phyloP scores from a whole-genome alignment of 2,329 filamentous ascomycete genomes.

The Aureobasidium sp. region DNA sequence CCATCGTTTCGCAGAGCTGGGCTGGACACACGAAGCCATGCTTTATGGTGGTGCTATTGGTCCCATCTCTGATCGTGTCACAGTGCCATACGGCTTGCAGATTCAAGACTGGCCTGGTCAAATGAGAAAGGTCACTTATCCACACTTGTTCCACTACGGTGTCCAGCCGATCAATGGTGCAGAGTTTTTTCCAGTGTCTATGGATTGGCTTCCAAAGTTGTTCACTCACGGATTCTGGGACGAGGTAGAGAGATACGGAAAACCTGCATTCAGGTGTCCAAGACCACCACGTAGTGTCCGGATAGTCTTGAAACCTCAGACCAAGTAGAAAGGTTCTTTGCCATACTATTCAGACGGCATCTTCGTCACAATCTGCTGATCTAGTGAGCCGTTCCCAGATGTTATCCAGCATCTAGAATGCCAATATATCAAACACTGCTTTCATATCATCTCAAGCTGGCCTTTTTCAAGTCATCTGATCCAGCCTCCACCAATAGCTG shows the following conservation, averaged over 20 bases:
- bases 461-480: background rate
- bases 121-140: background rate
- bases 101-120: background rate
- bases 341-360: no score
- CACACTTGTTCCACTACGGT: background rate
- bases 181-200: background rate
- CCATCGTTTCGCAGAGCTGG: no score
- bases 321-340: background rate
- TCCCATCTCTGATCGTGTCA: no score
- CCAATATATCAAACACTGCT: no score
- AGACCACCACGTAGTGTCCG: background rate
- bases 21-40: no score
- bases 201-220: background rate
- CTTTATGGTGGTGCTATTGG: no score
- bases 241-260: background rate
- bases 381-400: no score
- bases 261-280: background rate
- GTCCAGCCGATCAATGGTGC: background rate
- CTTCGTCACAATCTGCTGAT: no score
- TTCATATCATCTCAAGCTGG: background rate
- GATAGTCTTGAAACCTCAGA: background rate
- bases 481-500: constrained; percentile 17
- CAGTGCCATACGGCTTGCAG: no score
- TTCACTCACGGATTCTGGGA: background rate
- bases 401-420: no score